Evolutionary conservation across 2,329 filamentous ascomycete species (phyloP), one percentile per base, ranked within the genome.

Genomic region (Hymenoscyphus linearis): DNA sequence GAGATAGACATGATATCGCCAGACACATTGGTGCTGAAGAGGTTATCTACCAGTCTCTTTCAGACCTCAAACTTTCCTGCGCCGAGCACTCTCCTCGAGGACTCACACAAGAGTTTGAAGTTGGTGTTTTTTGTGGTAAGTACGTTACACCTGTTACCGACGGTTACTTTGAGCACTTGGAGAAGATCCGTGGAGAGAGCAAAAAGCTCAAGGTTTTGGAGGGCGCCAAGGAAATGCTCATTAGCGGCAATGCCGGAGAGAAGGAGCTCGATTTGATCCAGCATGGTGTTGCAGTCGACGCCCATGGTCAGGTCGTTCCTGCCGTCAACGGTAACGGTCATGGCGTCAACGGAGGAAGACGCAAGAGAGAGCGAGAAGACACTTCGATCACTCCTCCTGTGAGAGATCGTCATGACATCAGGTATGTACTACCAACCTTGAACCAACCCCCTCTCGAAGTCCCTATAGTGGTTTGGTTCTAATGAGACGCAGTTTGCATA

Each of bases 61-160:
- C 86, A 1, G 93, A 96, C 69, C 80, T 98, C n/a, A 87, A 89
- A 71, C 85, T 82, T 34, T 86, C 92, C 0, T 97, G 93, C 71
- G 82, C 86, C 1, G 86, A 91, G 67, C 82, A 90, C 3, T 86
- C 85, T 63, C 82, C 85, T 57, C 77, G 82, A 60, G 76, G 82
- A 63, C 73, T 83, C 68, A 79, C 79, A 9, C 78, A 83, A 65
- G 79, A 87, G 60, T 97, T 97, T 67, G 93, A 98, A 73, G 86
- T 96, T 2, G 93, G 93, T 59, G 93, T 97, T 9, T 97, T 98
- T 78, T 91, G 87, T 71, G 93, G 93, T 53, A 85, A 86, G 65
- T 97, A 97, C 75, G 81, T 90, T 64, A 97, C 93, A 0, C 85
- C 85, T 0, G 89, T 97, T 1, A 84, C 88, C 1, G 82, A 86